Evolutionary conservation across 2,329 filamentous ascomycete species (phyloP), one percentile per base, ranked within the genome.

Genomic region (Xylariaceae sp.): DNA sequence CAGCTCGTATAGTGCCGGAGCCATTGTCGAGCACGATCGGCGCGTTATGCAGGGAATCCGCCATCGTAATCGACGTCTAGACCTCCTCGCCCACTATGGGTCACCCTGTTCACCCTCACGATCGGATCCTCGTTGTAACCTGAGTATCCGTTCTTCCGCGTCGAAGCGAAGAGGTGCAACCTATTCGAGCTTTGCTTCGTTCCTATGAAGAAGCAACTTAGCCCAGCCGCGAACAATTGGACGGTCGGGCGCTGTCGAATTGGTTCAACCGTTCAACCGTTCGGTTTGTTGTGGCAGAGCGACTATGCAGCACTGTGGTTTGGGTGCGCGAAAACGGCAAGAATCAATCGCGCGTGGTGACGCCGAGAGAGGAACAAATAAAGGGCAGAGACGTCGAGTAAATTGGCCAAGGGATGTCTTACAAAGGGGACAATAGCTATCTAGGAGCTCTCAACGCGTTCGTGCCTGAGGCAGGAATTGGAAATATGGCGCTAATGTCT

Each of bases 11-110:
- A 3, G 94, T 99, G 62, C 94, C 94, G 63, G 91, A 96, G 68
- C 94, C 94, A 76, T 99, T 99, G 82, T 99, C 94, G 68, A 99
- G 88, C 70, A 99, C 94, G 73, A 99, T 96, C 56, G 94, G 91
- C 64, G 91, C 91, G 80, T 99, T 99, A 79, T 96, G 94, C 53
- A 97, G 84, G 54, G 77, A 77, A 62, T 84, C 80, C 59, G 79
- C 73, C 80, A 84, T 83, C 50, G 62, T 66, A 57, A 60, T 50
- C 51, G 51, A 56, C 47, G 55, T 49, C 42, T 53, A 54, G 42
- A 42, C 56, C 41, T 60, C 50, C 51, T 56, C 53, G 55, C 50
- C 57, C 53, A 37, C 59, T 58, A 31, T 53, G 60, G 55, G 53
- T 60, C 54, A 59, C 56, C 52, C 57, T 60, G 9, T 60, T 47